phyloP scores from a whole-genome alignment of 2,329 filamentous ascomycete genomes.

The Fusarium sp. region DNA sequence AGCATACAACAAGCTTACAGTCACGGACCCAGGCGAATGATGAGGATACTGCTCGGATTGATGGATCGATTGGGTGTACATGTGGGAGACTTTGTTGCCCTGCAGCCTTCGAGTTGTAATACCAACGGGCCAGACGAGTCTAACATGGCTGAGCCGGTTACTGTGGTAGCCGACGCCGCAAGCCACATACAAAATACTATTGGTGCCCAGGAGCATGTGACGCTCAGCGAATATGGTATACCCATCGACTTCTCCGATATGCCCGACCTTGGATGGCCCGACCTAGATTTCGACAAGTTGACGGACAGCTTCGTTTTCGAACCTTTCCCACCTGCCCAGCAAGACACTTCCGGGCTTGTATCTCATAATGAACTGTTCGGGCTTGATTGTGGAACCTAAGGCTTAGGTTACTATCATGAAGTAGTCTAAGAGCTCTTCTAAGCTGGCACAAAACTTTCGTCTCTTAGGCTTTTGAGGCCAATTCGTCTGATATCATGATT shows the following conservation, averaged over 20 bases:
- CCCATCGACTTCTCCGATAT: too few species aligned
- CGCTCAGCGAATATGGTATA: too few species aligned
- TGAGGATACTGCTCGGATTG: slow-evolving; percentile 21
- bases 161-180: too few species aligned
- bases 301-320: slow-evolving; percentile 6
- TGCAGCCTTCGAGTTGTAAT: background rate
- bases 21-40: slow-evolving; percentile 18
- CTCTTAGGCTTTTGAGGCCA: too few species aligned
- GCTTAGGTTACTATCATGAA: too few species aligned
- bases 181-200: fast-evolving
- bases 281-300: slow-evolving; percentile 14
- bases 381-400: too few species aligned
- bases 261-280: background rate
- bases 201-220: too few species aligned
- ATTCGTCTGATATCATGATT: too few species aligned
- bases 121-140: fast-evolving
- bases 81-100: background rate
- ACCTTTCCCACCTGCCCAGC: fast-evolving
- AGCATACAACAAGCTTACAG: slow-evolving; percentile 57
- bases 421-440: too few species aligned
- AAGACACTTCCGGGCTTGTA: too few species aligned
- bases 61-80: slow-evolving; percentile 6
- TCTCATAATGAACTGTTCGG: too few species aligned
- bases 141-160: fast-evolving
- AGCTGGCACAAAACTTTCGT: too few species aligned